Base-by-base conservation (phyloP, 257 asterid genomes). In the Rubia yunnanensis region DNA sequence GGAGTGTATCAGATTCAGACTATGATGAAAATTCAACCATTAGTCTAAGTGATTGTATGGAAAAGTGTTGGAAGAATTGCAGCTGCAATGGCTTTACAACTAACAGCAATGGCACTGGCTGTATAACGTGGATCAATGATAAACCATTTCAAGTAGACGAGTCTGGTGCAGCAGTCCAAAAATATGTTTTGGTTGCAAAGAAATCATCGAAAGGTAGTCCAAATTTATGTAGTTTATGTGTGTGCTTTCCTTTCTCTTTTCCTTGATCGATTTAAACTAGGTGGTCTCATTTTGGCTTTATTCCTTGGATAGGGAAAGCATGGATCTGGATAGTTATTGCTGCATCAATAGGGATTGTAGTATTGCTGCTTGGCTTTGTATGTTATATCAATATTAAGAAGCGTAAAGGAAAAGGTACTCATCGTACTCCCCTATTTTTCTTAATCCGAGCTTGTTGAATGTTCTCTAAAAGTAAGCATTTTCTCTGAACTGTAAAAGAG, bases 61-160 rank as follows among this genome's bases (percentile, higher is more conserved):
- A 74, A 26, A 68, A 27, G 14, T 74, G 78, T 32, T 74, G 78
- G 74, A 56, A 55, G 34, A 48, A 74, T 35, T 74, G 74, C 66
- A 64, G 10, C 32, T 73, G 77, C 49, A 63, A 22, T 44, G 77
- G 66, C 31, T 73, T 73, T 27, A 27, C 30, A 2, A 30, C 24
- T 31, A 10, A 0, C 18, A 13, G 28, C 26, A 68, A 44, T 27
- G 74, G 41, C 44, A 64, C 71, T 11, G 71, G 78, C n/a, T 74
- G 78, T 64, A 57, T 63, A n/a, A 54, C 49, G 0, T 74, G 78
- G 78, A 10, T 28, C 1, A 15, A 55, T 5, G n/a, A 5, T 10
- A 15, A 17, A 10, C n/a, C 36, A 10, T 74, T 55, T 58, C 28
- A 0, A 41, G 3, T 46, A 38, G 67, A 74, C 52, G 62, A 55